Evolutionary conservation across 1,284 basidiomycete genomes (phyloP), one percentile per base, ranked within the genome.

Genomic region (Malassezia psittaci): DNA sequence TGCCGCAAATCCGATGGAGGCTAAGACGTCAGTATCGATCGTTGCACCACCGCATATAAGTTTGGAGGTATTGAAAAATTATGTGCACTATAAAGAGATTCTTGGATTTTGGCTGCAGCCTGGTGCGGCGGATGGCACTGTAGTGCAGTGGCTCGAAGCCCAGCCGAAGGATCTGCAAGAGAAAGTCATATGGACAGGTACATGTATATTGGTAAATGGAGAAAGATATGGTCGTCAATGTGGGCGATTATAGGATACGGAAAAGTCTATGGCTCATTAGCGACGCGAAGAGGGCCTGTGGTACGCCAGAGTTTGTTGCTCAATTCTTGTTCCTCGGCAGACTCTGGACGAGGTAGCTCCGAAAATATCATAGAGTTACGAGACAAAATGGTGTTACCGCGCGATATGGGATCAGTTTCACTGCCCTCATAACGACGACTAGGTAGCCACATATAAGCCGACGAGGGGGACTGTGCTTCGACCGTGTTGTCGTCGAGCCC

Each of bases 171-270:
- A 58, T 1, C 38, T 68, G n/a, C 62, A 72, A 51, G 50, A 63
- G 8, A 52, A 59, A 11, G 60, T 74, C 47, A 62, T 74, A 43
- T 66, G 58, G 40, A 67, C 69, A 9, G 71, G 71, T 1, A 64
- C 68, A 0, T 74, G 71, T 51, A 71, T 74, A 39, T 59, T 74
- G 24, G 66, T 71, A 15, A 58, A 64, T 29, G 71, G 71, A 43
- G 64, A 60, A 8, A 57, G 60, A 43, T 57, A 68, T 15, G 69
- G 66, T 32, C 59, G 66, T n/a, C 65, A 53, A 37, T 59, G 61
- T 51, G 69, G 69, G 7, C 68, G 64, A 41, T 56, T 72, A 6
- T 72, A 46, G 21, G 12, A 32, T 18, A n/a, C 29, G 24, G 18
- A 5, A 45, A 11, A 18, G 12, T 33, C 29, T 34, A 42, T 8